These are phyloP conservation scores for Hortaea sp. DNA, from an alignment of 2,329 filamentous ascomycete genomes.

Conservation along the genomic window DNA sequence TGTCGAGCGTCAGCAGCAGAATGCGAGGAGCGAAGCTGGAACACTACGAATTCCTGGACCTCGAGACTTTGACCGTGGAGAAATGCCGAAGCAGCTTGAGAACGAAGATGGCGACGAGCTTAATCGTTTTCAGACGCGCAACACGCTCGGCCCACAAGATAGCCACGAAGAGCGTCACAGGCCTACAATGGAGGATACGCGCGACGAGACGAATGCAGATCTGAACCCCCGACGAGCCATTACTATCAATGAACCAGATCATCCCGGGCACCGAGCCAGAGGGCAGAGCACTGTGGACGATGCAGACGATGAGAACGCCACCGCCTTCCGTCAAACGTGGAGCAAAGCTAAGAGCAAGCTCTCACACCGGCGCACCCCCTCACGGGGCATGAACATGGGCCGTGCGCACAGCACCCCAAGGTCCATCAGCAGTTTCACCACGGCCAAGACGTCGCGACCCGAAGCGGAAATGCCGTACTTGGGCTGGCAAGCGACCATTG, in stretches of 20 bases:
- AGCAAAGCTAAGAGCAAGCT: conserved; percentile 5
- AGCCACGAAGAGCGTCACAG: not conserved
- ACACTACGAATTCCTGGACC: conserved; percentile 85
- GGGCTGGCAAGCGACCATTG: conserved; percentile 86
- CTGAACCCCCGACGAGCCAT: conserved; percentile 45
- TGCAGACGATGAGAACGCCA: conserved; percentile 4
- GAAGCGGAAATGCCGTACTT: conserved; percentile 70
- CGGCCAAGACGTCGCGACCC: conserved; percentile 31
- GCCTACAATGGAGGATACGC: conserved; percentile 1
- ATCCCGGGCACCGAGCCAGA: conserved; percentile 24
- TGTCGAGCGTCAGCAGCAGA: conserved; percentile 68
- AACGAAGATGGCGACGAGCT: conserved; percentile 31
- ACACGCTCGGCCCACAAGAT: conserved; percentile 8
- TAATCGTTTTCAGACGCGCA: conserved; percentile 16
- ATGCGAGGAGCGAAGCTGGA: conserved; percentile 51
- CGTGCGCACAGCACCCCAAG: conserved; percentile 26
- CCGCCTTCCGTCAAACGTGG: conserved; percentile 3
- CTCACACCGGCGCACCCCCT: conserved; percentile 6
- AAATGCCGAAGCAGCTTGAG: conserved; percentile 54
- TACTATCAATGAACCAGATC: conserved; percentile 56
- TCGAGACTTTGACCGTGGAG: conserved; percentile 75
- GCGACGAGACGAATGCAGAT: conserved; percentile 21
- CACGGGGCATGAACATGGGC: not conserved
- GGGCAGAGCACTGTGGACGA: conserved; percentile 11
- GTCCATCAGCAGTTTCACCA: conserved; percentile 50